phyloP scores from a whole-genome alignment of 2,329 filamentous ascomycete species.

The Xylaria sp. region DNA sequence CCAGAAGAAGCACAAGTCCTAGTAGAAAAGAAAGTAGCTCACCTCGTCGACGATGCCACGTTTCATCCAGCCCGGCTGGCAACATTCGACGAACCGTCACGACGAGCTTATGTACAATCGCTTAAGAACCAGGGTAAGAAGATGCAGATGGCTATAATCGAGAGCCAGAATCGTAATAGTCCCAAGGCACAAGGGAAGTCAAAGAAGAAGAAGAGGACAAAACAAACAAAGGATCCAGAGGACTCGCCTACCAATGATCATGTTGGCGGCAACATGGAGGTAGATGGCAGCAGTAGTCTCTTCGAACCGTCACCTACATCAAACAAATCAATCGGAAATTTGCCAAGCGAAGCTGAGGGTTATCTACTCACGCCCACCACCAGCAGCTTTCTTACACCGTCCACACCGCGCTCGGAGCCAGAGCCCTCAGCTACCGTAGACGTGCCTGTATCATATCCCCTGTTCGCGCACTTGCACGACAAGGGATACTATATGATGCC shows the following conservation, averaged over 20 bases:
- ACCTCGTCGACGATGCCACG: slow-evolving; percentile 81
- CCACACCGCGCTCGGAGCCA: slow-evolving; percentile 14
- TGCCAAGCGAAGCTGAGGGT: slow-evolving; percentile 33
- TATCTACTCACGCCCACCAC: slow-evolving; percentile 54
- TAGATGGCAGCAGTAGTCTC: slow-evolving; percentile 32
- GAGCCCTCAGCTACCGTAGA: slow-evolving; percentile 38
- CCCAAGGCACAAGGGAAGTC: slow-evolving; percentile 27
- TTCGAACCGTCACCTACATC: slow-evolving; percentile 39
- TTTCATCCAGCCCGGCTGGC: slow-evolving; percentile 75
- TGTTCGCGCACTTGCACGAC: slow-evolving; percentile 83
- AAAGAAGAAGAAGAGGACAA: slow-evolving; percentile 34
- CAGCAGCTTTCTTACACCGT: slow-evolving; percentile 49
- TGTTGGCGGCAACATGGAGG: slow-evolving; percentile 15
- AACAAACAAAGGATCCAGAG: slow-evolving; percentile 18
- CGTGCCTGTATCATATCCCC: slow-evolving; percentile 69
- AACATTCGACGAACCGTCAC: slow-evolving; percentile 66
- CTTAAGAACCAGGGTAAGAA: slow-evolving; percentile 57
- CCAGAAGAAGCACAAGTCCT: slow-evolving; percentile 88
- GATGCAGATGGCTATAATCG: slow-evolving; percentile 47
- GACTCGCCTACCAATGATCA: neutral
- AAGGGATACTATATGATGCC: slow-evolving; percentile 89
- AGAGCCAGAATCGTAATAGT: slow-evolving; percentile 36
- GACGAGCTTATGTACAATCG: slow-evolving; percentile 72
- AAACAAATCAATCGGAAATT: slow-evolving; percentile 13
- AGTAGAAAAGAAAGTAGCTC: slow-evolving; percentile 79